These are phyloP conservation scores for Parachaetomium inaequale DNA, from an alignment of 495 filamentous ascomycete genomes.

Conservation along the genomic window DNA sequence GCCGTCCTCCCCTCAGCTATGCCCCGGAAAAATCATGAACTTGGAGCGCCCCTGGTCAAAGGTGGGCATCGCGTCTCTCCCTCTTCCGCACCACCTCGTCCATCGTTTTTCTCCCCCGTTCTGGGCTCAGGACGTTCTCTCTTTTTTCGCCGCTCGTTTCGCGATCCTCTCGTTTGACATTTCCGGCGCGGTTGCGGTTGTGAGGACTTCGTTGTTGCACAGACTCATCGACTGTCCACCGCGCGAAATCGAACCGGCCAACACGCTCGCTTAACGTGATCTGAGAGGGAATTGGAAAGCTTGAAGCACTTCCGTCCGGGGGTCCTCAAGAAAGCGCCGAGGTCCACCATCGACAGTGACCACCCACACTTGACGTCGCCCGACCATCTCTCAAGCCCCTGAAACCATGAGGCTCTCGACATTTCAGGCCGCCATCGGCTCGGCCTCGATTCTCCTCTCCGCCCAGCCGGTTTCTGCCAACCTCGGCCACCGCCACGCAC, in stretches of 20 bases:
- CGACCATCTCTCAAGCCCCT: neutral
- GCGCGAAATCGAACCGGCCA: neutral
- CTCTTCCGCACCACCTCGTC: slow-evolving; percentile 1
- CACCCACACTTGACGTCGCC: neutral
- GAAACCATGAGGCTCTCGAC: slow-evolving; percentile 47
- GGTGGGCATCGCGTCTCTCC: slow-evolving; percentile 3
- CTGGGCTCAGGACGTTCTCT: slow-evolving; percentile 11
- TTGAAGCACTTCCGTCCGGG: slow-evolving; percentile 1
- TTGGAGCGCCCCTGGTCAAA: neutral
- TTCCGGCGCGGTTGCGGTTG: neutral
- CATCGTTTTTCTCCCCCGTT: neutral
- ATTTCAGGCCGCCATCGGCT: slow-evolving; percentile 47
- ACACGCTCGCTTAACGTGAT: neutral
- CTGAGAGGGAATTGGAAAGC: neutral
- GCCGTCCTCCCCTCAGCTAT: neutral
- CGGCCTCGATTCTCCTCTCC: slow-evolving; percentile 44
- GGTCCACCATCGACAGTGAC: neutral
- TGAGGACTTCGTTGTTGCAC: neutral
- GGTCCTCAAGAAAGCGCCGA: neutral
- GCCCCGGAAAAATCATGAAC: slow-evolving; percentile 15
- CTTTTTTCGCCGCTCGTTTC: slow-evolving; percentile 17
- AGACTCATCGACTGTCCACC: neutral
- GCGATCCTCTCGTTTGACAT: neutral
- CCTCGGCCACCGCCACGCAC: slow-evolving; percentile 25
- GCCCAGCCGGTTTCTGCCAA: slow-evolving; percentile 32